A percentile compares a stretch with the other conserved stretches of the same genome.
Conservation (phyloP, 169 alveolate species). For the Cryptosporidium ryanae region DNA sequence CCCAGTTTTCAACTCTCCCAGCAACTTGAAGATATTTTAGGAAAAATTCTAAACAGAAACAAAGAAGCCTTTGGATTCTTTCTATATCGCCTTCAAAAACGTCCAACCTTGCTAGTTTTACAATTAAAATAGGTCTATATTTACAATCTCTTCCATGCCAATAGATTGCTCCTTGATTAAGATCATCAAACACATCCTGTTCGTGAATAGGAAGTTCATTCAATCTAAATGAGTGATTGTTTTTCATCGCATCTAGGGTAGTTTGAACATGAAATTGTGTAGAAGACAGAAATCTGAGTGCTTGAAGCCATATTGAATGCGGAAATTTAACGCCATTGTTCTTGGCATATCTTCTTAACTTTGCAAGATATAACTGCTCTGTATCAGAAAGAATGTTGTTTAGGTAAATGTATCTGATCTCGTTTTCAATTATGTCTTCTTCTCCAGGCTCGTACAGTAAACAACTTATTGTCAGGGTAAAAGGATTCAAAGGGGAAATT, state of each 20-base stretch:
- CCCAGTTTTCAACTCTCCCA: constrained; percentile 77
- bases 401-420: constrained; percentile 60
- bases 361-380: constrained; percentile 61
- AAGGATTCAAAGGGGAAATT: constrained; percentile 42
- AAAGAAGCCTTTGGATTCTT: constrained; percentile 53
- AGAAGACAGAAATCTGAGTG: constrained; percentile 58
- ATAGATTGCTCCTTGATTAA: constrained; percentile 73
- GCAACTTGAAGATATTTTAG: constrained; percentile 73
- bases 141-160: constrained; percentile 77
- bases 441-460: constrained; percentile 51
- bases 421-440: constrained; percentile 41
- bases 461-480: constrained; percentile 41
- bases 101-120: constrained; percentile 55
- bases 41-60: constrained; percentile 75
- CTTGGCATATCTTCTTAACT: constrained; percentile 38
- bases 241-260: constrained; percentile 43
- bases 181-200: constrained; percentile 45
- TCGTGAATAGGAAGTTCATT: constrained; percentile 67
- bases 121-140: constrained; percentile 72
- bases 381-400: constrained; percentile 46
- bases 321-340: constrained; percentile 47
- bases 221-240: constrained; percentile 38
- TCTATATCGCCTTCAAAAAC: constrained; percentile 55
- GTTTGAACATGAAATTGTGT: constrained; percentile 64
- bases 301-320: constrained; percentile 61